A percentile compares a stretch with the other conserved stretches of the same genome.
Evolutionary conservation across 78 protist species (phyloP).

Genomic region (Speleostelium caveatum): DNA sequence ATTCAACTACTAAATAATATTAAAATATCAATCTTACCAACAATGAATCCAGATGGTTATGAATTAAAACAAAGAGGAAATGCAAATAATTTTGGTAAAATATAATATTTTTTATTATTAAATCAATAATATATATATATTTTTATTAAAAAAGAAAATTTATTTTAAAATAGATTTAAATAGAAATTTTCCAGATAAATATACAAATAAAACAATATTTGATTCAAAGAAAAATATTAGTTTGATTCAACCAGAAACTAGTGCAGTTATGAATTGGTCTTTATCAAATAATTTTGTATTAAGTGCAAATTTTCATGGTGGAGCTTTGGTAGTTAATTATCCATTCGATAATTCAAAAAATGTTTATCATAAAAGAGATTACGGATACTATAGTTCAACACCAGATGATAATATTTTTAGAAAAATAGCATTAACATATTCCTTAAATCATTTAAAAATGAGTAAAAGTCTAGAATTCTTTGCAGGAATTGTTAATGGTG

Average conservation of each 20-base stretch:
- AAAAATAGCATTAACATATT: constrained; percentile 71
- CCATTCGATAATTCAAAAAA: constrained; percentile 64
- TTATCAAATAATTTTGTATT: constrained; percentile 59
- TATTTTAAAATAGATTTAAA: constrained; percentile 87
- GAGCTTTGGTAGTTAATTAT: constrained; percentile 83
- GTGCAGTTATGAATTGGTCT: constrained; percentile 76
- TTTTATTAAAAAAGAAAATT: too few relatives aligned
- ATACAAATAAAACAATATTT: too few relatives aligned
- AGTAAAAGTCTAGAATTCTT: constrained; percentile 16
- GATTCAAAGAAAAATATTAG: neutral
- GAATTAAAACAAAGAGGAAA: constrained; percentile 47
- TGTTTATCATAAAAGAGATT: neutral
- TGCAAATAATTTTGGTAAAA: constrained; percentile 11
- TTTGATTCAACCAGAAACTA: constrained; percentile 63
- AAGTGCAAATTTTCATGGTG: constrained; percentile 89
- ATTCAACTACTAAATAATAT: constrained; percentile 24
- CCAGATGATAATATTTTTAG: constrained; percentile 83
- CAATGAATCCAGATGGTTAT: constrained; percentile 93
- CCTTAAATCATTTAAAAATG: constrained; percentile 52
- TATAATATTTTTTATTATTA: too few relatives aligned
- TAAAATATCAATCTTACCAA: constrained; percentile 80
- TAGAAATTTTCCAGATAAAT: constrained; percentile 86
- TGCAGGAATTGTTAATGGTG: constrained; percentile 88
- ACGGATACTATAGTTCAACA: constrained; percentile 36
- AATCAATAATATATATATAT: too few relatives aligned